Evolutionary conservation across 1,284 basidiomycete genomes (phyloP).

Genomic region (Singerocomus rubriflavus): DNA sequence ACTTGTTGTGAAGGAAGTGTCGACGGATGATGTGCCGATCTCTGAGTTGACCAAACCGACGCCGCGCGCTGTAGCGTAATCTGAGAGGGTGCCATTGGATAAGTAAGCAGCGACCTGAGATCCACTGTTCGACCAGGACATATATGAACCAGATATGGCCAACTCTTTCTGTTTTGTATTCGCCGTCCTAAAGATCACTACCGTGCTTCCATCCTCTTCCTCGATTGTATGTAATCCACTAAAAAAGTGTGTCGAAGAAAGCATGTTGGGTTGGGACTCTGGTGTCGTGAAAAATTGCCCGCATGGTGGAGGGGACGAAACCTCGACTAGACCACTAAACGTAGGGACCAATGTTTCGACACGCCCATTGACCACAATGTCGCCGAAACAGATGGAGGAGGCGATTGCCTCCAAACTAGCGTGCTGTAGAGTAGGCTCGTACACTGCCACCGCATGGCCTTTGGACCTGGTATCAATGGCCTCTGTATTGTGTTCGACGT

Average conservation of each 20-base stretch:
- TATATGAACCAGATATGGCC: not conserved
- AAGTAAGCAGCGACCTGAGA: slow-evolving; percentile 9
- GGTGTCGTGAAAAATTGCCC: not conserved
- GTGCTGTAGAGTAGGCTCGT: not conserved
- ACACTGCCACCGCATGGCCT: not conserved
- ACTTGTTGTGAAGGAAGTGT: slow-evolving; percentile 25
- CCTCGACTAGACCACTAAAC: not conserved
- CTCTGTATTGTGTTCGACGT: not conserved
- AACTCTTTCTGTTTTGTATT: not conserved
- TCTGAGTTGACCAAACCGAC: not conserved
- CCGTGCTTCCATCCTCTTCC: slow-evolving; percentile 3
- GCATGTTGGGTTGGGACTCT: not conserved
- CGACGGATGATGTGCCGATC: not conserved
- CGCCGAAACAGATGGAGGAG: not conserved
- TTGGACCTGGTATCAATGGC: not conserved
- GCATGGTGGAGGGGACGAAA: not conserved
- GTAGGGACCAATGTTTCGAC: not conserved
- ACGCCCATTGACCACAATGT: not conserved
- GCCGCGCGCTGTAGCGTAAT: not conserved
- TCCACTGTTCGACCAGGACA: not conserved
- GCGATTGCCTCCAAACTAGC: not conserved
- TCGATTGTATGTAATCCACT: slow-evolving; percentile 4
- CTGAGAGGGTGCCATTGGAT: slow-evolving; percentile 10
- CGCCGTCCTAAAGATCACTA: not conserved
- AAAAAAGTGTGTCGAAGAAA: not conserved